Percentiles rank a stretch among this genome's conserved stretches.
phyloP scores from a whole-genome alignment of 768 basidiomycete species.

The Boletales sp. region DNA sequence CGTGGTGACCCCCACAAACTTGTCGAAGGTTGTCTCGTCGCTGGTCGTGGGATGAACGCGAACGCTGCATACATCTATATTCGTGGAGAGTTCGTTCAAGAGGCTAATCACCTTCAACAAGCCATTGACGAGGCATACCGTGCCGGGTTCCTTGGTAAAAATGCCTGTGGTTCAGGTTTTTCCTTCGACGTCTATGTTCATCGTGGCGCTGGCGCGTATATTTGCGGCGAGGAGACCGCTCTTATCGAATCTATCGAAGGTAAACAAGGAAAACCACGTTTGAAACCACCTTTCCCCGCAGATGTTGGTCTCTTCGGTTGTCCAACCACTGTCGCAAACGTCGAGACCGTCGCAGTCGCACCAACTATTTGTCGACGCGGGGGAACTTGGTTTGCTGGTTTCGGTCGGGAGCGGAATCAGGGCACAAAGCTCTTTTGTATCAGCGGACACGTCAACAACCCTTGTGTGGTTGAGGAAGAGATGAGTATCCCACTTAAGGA shows the following conservation, averaged over 20 bases:
- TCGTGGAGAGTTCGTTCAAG: slow-evolving; percentile 96
- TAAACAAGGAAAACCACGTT: slow-evolving; percentile 95
- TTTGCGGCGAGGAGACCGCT: slow-evolving; percentile 98
- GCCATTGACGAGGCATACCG: slow-evolving; percentile 95
- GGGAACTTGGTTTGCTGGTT: slow-evolving; percentile 84
- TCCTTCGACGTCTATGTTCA: slow-evolving; percentile 98
- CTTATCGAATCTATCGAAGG: slow-evolving; percentile 96
- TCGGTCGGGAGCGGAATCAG: slow-evolving; percentile 89
- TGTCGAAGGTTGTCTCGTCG: slow-evolving; percentile 95
- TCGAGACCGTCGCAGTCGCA: slow-evolving; percentile 97
- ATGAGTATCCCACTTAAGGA: slow-evolving; percentile 97
- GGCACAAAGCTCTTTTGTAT: slow-evolving; percentile 98
- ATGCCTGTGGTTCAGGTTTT: slow-evolving; percentile 91
- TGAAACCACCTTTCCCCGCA: slow-evolving; percentile 99
- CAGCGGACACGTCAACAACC: slow-evolving; percentile 97
- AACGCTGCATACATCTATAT: slow-evolving; percentile 99
- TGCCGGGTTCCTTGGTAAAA: slow-evolving; percentile 81
- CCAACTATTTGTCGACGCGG: slow-evolving; percentile 95
- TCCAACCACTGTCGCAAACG: slow-evolving; percentile 96
- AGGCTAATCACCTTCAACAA: slow-evolving; percentile 90
- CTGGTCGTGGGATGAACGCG: slow-evolving; percentile 96
- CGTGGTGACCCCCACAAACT: slow-evolving; percentile 98
- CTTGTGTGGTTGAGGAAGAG: slow-evolving; percentile 97
- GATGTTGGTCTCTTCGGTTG: slow-evolving; percentile 98
- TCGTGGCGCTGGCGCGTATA: slow-evolving; percentile 96